Evolutionary conservation across 129 eudicot species (phyloP), one percentile per base, ranked within the genome.

Genomic region (Erigeron canadensis): DNA sequence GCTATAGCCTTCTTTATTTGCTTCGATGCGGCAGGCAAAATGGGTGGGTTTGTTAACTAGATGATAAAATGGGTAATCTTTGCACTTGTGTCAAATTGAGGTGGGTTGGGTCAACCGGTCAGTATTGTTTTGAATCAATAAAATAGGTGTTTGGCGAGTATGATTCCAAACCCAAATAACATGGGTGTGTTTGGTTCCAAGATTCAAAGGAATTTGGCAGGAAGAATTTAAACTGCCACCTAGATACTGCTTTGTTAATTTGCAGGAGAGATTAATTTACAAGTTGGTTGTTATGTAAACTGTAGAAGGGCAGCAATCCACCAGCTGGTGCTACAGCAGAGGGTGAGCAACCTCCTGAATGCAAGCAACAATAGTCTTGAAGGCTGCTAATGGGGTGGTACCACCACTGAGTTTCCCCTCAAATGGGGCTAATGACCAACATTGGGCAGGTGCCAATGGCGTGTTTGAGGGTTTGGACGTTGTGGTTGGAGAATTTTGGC

Each of bases 341-440:
- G 68, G 87, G 82, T 53, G 96, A 87, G 37, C 81, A 76, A 23
- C 94, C 94, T 74, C 87, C 91, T 0, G 91, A 90, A 65, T 90
- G 96, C 87, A 90, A 90, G 75, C 96, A 90, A 67, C 96, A 87
- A 69, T 90, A 85, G 66, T 21, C 40, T 17, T 43, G 45, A 44
- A 43, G 38, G 66, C 38, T 13, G 61, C 79, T 17, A 67, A 17
- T 17, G 41, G 18, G 58, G 57, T 48, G 71, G 19, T 28, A 28
- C 34, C 34, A 28, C 34, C 34, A 28, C 34, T 28, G 34, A 28
- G 34, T 3, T 28, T 3, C 34, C 34, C 34, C 0, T 1, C 34
- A 28, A 28, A 28, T 28, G 34, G 34, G 34, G 1, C 34, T 28
- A 28, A 28, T 28, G 34, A 28, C 34, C 34, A 28, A 28, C 34